Base-by-base conservation (phyloP, 768 basidiomycete species). In the Pleurotus giganteus region DNA sequence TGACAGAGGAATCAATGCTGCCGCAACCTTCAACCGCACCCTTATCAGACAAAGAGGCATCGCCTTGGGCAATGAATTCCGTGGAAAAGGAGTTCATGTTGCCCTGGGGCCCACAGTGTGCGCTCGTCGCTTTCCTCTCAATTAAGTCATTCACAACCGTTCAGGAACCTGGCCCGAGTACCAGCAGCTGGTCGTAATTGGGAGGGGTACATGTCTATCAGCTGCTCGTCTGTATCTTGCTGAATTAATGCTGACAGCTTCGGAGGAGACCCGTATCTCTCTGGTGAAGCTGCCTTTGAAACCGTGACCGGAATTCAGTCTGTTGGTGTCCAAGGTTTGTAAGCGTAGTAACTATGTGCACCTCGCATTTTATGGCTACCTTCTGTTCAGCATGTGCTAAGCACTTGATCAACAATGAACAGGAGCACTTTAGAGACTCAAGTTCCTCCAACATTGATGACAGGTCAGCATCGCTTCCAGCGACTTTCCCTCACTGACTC, bases 21-120 rank as follows among this genome's bases (percentile, higher is more conserved):
- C 76, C 19, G 73, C 79, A 8, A 80, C 80, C 37, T 81, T 79
- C 61, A 80, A 81, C 58, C 73, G 80, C 32, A 74, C 73, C 4
- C 68, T 88, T 24, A 84, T 86, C 71, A 73, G 78, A 58, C 69
- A 75, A 45, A 74, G 85, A 32, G 85, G 81, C 9, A 65, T 64
- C 15, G 81, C 81, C 0, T 76, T 88, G 64, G 86, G 85, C 1
- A 64, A 72, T 21, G 87, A 88, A 63, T 82, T 82, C 68, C 73
- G 71, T 42, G 81, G 77, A 36, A 83, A 85, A 65, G 86, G 86
- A 23, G 76, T 83, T 7, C 64, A 86, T 65, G 76, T 81, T 47
- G 75, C 70, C 7, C 68, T 82, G 15, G 79, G 77, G 1, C 81
- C 81, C 1, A 74, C 74, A 68, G 81, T 80, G 77, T 76, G 55